Percentiles rank a stretch among this genome's conserved stretches.
These are phyloP conservation scores for Pelagophyceae sp. DNA, from an alignment of 352 stramenopile genomes.

Conservation along the genomic window DNA sequence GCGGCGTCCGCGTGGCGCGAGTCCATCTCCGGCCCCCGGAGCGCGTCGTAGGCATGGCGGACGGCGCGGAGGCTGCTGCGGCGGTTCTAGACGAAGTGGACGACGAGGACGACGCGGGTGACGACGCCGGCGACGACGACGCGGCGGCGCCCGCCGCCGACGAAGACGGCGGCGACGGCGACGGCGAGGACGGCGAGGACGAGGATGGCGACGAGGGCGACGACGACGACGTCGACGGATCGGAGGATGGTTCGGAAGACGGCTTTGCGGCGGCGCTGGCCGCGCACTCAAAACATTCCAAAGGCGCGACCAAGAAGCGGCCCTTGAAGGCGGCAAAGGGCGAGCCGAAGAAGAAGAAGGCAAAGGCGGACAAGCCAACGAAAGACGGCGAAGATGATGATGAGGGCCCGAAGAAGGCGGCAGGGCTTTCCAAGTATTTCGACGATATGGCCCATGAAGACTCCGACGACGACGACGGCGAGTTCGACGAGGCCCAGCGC, in stretches of 20 bases:
- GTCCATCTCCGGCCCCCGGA: too few species aligned
- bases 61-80: too few species aligned
- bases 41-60: too few species aligned
- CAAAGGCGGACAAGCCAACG: not conserved
- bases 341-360: not conserved
- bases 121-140: not conserved
- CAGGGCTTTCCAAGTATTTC: not conserved
- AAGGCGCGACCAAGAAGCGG: not conserved
- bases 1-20: too few species aligned
- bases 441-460: conserved; percentile 10
- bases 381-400: not conserved
- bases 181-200: not conserved
- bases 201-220: not conserved
- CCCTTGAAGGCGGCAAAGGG: not conserved
- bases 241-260: not conserved
- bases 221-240: not conserved
- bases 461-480: not conserved
- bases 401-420: not conserved
- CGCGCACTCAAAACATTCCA: not conserved
- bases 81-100: not conserved
- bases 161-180: not conserved
- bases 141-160: not conserved
- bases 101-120: not conserved
- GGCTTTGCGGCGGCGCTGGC: not conserved
- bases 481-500: not conserved